Percentiles rank a stretch among this genome's conserved stretches.
phyloP scores from a whole-genome alignment of 2,329 filamentous ascomycete species.

The Aspergillus floridensis region DNA sequence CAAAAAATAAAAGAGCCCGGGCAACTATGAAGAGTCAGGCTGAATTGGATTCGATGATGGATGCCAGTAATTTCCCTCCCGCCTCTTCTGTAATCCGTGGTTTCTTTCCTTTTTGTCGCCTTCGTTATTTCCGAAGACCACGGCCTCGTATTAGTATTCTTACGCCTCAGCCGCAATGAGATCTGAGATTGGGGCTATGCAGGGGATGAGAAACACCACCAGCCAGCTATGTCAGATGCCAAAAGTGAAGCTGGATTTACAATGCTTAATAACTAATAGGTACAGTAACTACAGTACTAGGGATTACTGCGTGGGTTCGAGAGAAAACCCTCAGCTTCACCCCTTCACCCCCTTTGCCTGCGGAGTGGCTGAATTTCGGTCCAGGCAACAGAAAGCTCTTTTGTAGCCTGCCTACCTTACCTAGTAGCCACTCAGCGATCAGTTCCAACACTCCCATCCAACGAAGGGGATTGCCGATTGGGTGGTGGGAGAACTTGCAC shows the following conservation, averaged over 20 bases:
- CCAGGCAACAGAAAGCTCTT: background rate
- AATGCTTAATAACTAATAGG: background rate
- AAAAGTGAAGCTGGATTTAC: background rate
- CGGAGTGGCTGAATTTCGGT: background rate
- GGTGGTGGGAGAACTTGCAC: background rate
- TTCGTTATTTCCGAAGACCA: background rate
- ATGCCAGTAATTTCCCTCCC: too few species aligned
- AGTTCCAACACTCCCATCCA: background rate
- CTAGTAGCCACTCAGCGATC: constrained; percentile 1
- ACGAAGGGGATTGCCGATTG: background rate
- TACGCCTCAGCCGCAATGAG: constrained; percentile 5
- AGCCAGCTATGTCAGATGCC: background rate
- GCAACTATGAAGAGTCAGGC: background rate
- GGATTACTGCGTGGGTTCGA: background rate
- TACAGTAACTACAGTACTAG: too few species aligned
- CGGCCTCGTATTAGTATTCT: background rate
- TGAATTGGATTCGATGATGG: background rate
- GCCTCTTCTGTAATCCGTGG: background rate
- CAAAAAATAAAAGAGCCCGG: background rate
- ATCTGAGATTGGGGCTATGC: constrained; percentile 1
- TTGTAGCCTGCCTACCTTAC: background rate
- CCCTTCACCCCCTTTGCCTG: background rate
- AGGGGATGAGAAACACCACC: background rate
- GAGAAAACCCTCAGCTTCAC: background rate
- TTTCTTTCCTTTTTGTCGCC: background rate